These are phyloP conservation scores for Paramecium sexaurelia DNA, from an alignment of 73 alveolate genomes.

Conservation along the genomic window DNA sequence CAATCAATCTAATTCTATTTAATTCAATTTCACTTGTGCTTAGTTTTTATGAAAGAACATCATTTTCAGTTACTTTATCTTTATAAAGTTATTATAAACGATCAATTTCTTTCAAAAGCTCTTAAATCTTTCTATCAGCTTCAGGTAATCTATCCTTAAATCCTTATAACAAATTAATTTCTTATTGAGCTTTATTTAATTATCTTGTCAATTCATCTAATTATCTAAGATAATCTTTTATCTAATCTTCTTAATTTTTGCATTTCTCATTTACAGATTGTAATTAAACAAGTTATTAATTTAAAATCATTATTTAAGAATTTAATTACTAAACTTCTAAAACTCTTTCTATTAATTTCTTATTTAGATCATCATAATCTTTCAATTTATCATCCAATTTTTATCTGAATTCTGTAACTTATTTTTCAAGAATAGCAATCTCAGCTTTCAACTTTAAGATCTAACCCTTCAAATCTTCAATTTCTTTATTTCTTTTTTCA, in stretches of 20 bases:
- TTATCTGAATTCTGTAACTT: not conserved
- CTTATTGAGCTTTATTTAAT: not conserved
- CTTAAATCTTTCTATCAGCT: not conserved
- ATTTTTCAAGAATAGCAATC: not conserved
- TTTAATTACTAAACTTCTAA: constrained; percentile 40
- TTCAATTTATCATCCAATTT: not conserved
- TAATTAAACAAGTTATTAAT: not conserved
- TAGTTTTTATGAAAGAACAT: constrained; percentile 2
- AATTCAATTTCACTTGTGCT: not conserved
- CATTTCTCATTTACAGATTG: not conserved
- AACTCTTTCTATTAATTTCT: not conserved
- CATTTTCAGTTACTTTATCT: not conserved
- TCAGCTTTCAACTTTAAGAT: not conserved
- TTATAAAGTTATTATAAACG: not conserved
- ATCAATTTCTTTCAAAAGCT: not conserved
- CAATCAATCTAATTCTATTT: constrained; percentile 26
- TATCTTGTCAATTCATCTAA: constrained; percentile 32
- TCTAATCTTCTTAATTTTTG: not conserved
- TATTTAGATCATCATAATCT: constrained; percentile 10
- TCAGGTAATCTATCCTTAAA: constrained; percentile 32
- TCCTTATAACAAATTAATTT: constrained; percentile 10
- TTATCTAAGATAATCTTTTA: not conserved
- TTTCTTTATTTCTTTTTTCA: constrained; percentile 29
- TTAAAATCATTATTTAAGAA: not conserved
- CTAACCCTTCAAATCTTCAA: constrained; percentile 10